Evolutionary conservation across 306 rosid genomes (phyloP).

Genomic region (Vigna nakashimae): DNA sequence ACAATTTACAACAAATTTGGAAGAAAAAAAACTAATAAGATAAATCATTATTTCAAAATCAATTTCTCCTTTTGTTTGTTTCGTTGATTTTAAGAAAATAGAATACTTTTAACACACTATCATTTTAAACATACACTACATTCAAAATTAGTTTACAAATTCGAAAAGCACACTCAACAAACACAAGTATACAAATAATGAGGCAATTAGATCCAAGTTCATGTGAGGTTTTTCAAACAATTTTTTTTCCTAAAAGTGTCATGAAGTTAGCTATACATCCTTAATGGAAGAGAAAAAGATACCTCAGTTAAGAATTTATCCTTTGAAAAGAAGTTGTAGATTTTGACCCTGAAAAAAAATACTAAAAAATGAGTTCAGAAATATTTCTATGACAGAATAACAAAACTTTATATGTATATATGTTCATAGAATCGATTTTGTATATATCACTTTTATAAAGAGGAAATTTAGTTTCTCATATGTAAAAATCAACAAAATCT

Average conservation of each 20-base stretch:
- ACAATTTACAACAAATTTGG: no score
- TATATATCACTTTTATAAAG: background rate
- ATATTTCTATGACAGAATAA: background rate
- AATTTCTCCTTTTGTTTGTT: no score
- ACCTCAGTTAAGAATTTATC: slow-evolving; percentile 1
- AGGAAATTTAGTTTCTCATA: background rate
- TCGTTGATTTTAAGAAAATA: no score
- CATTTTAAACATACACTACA: no score
- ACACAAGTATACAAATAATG: background rate
- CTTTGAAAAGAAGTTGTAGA: background rate
- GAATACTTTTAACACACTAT: no score
- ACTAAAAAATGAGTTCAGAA: background rate
- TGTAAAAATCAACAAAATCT: background rate
- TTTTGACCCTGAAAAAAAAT: background rate
- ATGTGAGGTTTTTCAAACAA: background rate
- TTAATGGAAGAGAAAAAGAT: background rate
- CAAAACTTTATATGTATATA: no score
- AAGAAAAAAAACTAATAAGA: no score
- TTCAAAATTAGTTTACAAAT: background rate
- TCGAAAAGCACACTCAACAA: background rate
- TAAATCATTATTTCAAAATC: no score
- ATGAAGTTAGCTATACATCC: background rate
- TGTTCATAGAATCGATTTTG: background rate
- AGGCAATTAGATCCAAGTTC: background rate
- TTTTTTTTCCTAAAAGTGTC: background rate